Evolutionary conservation across 345 rosid genomes (phyloP), one percentile per base, ranked within the genome.

Genomic region (Laguncularia racemosa): DNA sequence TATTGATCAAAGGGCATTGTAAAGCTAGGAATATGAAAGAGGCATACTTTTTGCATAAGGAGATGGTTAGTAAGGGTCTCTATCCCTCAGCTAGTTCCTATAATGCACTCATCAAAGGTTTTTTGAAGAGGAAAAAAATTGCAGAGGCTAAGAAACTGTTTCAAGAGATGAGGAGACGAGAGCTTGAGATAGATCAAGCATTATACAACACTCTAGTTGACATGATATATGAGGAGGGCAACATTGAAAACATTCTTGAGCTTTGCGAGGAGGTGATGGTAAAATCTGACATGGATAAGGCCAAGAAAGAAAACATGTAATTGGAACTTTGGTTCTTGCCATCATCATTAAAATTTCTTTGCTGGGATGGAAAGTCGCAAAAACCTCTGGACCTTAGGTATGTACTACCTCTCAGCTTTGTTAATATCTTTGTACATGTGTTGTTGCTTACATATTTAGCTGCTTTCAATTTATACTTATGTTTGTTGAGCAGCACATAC

Each of bases 11-110:
- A 77, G 96, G 97, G 50, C 97, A 92, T 75, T 89, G 87, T 67
- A 89, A 80, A 79, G 93, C 96, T n/a, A 92, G 98, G 74, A 92
- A 89, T 74, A 92, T 89, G 96, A 92, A 89, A 71, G 96, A 92
- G 65, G 98, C 98, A 53, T 84, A 84, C 87, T 92, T 78, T 82
- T 69, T 89, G 79, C 76, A 58, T 52, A 69, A 46, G 54, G 89
- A 84, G 78, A 83, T 84, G 91, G 68, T 70, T 4, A 77, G 66
- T 55, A 89, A 84, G 75, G 91, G 96, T 54, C 83, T 77, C 61
- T 61, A 64, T 28, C 75, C 78, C 38, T 71, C 95, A 4, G 70
- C 67, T 46, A 68, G 69, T 71, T 74, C 97, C 44, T 92, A 86
- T 57, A 77, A 73, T 67, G 84, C 75, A 65, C 81, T 92, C 65